Base-by-base conservation (phyloP, 2,329 filamentous ascomycete species). In the Pseudocercospora crystallina region DNA sequence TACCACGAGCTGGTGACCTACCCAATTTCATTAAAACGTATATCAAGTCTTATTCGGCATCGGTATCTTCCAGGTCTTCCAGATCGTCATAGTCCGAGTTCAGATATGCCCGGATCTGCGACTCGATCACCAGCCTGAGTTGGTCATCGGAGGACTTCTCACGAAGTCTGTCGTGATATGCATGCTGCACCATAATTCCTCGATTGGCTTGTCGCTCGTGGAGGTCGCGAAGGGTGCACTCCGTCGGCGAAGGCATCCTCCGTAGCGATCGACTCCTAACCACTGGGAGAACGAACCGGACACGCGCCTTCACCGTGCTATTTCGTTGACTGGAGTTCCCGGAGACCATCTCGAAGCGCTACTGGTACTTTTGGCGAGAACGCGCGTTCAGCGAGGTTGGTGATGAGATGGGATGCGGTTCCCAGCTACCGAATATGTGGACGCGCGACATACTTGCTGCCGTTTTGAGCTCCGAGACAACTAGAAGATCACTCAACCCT, bases 71-170 rank as follows among this genome's bases (percentile, higher is more conserved):
- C 1, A 53, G 11, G 37, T 49, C 45, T 43, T 46, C 42, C 12
- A 49, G 37, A 32, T 43, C 41, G 31, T 49, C 32, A 17, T 49
- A 43, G 14, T 29, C 26, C 11, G 44, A 43, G 12, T 48, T 37
- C 2, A 53, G 40, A 26, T 48, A 53, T 26, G 41, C 15, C 34
- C 40, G 34, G 10, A 48, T 35, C 15, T 43, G 41, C 5, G 11
- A 12, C 29, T 48, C 50, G 11, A 44, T 48, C 40, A 40, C 41
- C 8, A 20, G 42, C 10, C 50, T 33, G 7, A 48, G 39, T 29
- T 39, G 44, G 41, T 53, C 50, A 29, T 53, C 50, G 17, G 44
- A 48, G 8, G 14, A 35, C 8, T 31, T 39, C 15, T 45, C 32
- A 7, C 34, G 43, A n/a, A 36, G 26, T 15, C 17, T 14, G 26